These are phyloP conservation scores for Metschnikowia similis DNA, from an alignment of 805 yeast genomes.

Conservation along the genomic window DNA sequence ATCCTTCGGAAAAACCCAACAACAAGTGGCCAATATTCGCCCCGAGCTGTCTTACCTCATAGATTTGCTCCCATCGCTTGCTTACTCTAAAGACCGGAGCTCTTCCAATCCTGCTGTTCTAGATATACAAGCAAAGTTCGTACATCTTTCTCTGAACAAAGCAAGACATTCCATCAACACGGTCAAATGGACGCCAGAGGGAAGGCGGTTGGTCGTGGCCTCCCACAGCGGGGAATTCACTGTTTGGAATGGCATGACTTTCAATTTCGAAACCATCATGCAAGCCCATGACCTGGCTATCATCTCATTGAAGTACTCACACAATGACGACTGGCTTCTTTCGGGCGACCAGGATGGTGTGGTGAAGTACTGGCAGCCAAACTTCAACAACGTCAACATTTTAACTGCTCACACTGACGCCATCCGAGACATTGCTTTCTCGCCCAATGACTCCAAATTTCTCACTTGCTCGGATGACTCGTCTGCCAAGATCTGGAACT, in stretches of 20 bases:
- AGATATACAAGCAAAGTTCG: constrained; percentile 75
- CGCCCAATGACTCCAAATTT: constrained; percentile 87
- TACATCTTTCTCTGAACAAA: constrained; percentile 86
- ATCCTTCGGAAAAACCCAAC: constrained; percentile 40
- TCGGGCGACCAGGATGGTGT: constrained; percentile 92
- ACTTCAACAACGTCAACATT: constrained; percentile 91
- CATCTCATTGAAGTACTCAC: constrained; percentile 73
- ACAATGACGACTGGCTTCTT: constrained; percentile 89
- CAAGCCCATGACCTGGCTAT: constrained; percentile 96
- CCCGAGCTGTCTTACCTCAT: constrained; percentile 67
- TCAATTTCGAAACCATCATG: constrained; percentile 94
- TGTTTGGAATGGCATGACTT: constrained; percentile 92
- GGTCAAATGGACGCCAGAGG: constrained; percentile 96
- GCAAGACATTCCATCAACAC: constrained; percentile 87
- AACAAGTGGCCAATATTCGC: constrained; percentile 50
- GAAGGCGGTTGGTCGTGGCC: constrained; percentile 83
- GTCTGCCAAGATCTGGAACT: constrained; percentile 88
- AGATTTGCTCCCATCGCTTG: constrained; percentile 61
- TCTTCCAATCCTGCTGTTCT: constrained; percentile 40
- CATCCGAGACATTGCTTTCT: constrained; percentile 80
- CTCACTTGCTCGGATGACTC: constrained; percentile 95
- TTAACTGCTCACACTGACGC: constrained; percentile 71
- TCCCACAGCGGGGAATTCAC: constrained; percentile 94
- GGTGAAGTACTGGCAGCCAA: constrained; percentile 96
- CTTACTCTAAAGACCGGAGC: constrained; percentile 42